These are phyloP conservation scores for Periconia digitata DNA, from an alignment of 2,329 filamentous ascomycete genomes.

Conservation along the genomic window DNA sequence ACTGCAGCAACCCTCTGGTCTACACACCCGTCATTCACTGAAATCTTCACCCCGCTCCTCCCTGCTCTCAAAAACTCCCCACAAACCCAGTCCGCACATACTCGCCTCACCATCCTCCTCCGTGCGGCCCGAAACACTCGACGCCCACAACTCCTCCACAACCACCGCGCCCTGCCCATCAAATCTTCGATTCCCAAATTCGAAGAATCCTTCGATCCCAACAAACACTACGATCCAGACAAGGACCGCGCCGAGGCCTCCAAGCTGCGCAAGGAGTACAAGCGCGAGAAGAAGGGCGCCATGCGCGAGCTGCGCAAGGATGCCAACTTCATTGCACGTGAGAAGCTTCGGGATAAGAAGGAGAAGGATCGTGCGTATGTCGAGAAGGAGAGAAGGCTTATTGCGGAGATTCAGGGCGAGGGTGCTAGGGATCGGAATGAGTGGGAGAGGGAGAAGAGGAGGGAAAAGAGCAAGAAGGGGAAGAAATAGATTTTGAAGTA, in stretches of 20 bases:
- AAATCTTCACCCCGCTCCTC: conserved; percentile 70
- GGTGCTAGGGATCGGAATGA: conserved; percentile 83
- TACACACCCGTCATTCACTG: conserved; percentile 71
- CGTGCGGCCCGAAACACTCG: conserved; percentile 66
- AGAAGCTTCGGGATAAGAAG: conserved; percentile 90
- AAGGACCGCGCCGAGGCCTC: conserved; percentile 81
- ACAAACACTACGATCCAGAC: conserved; percentile 96
- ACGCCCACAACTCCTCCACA: conserved; percentile 81
- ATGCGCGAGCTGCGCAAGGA: conserved; percentile 95
- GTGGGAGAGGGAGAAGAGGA: conserved; percentile 84
- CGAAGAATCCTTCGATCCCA: conserved; percentile 90
- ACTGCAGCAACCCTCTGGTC: conserved; percentile 73
- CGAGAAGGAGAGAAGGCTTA: conserved; percentile 88
- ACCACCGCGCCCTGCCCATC: conserved; percentile 86
- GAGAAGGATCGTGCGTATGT: conserved; percentile 91
- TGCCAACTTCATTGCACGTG: conserved; percentile 86
- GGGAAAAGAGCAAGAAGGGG: conserved; percentile 57
- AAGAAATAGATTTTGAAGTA: too few species aligned
- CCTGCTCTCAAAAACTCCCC: conserved; percentile 36
- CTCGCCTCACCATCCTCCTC: conserved; percentile 64
- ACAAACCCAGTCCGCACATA: conserved; percentile 49
- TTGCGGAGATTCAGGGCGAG: conserved; percentile 94
- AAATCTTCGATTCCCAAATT: conserved; percentile 90
- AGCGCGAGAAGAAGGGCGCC: conserved; percentile 92
- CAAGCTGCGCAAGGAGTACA: conserved; percentile 87